Evolutionary conservation across 495 filamentous ascomycete genomes (phyloP).

Genomic region (Penicillium psychrofluorescens): DNA sequence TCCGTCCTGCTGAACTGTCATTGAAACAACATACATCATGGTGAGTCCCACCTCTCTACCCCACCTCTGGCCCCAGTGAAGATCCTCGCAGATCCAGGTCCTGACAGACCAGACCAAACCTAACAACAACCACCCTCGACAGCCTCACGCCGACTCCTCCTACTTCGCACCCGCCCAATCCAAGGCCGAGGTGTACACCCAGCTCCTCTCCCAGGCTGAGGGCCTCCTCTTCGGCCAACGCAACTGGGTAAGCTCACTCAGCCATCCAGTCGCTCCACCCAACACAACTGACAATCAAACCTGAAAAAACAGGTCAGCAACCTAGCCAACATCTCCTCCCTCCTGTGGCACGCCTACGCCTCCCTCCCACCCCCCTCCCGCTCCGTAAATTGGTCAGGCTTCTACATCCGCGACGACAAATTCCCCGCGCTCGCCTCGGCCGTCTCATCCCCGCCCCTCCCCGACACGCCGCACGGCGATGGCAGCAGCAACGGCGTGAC

Average conservation of each 20-base stretch:
- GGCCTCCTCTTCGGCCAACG: slow-evolving; percentile 70
- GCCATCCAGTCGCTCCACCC: slow-evolving; percentile 1
- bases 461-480: slow-evolving; percentile 2
- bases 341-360: slow-evolving; percentile 80
- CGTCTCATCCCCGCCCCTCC: slow-evolving; percentile 17
- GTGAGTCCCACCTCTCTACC: too few species aligned
- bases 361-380: slow-evolving; percentile 67
- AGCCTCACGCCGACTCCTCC: slow-evolving; percentile 87
- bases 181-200: slow-evolving; percentile 70
- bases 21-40: too few species aligned
- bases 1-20: too few species aligned
- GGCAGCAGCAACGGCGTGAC: slow-evolving; percentile 4
- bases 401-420: slow-evolving; percentile 70
- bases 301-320: slow-evolving; percentile 46
- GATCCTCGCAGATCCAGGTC: too few species aligned
- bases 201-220: slow-evolving; percentile 63
- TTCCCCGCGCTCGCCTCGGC: slow-evolving; percentile 32
- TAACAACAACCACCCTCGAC: background rate
- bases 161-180: slow-evolving; percentile 58
- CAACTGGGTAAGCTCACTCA: slow-evolving; percentile 65
- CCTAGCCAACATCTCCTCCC: slow-evolving; percentile 73
- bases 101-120: background rate
- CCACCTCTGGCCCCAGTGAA: too few species aligned
- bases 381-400: slow-evolving; percentile 83
- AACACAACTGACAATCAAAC: background rate